Conservation (phyloP, 305 asterid species). For the Fraxinus latifolia region DNA sequence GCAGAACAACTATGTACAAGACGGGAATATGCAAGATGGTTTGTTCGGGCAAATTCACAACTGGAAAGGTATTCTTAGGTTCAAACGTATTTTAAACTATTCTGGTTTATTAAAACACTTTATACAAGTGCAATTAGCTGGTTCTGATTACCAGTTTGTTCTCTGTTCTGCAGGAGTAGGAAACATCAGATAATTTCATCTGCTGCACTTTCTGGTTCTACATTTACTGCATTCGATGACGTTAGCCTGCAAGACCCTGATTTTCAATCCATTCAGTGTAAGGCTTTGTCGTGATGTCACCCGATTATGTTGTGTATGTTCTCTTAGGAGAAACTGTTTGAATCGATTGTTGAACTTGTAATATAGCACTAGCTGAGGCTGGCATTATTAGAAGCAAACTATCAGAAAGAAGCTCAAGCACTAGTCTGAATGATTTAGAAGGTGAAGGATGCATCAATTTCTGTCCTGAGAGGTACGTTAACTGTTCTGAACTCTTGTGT, state of each 20-base stretch:
- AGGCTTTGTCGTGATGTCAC: conserved; percentile 23
- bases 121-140: conserved; percentile 1
- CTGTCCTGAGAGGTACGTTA: conserved; percentile 68
- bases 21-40: conserved; percentile 91
- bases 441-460: conserved; percentile 36
- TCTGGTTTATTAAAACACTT: conserved; percentile 2
- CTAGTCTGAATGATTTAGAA: conserved; percentile 29
- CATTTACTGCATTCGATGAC: conserved; percentile 65
- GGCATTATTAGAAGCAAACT: conserved; percentile 84
- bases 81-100: conserved; percentile 5
- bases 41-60: conserved; percentile 56
- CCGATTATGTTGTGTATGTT: not conserved
- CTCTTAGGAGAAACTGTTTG: conserved; percentile 13
- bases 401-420: conserved; percentile 27
- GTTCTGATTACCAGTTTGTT: conserved; percentile 16
- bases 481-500: not conserved
- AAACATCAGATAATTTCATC: conserved; percentile 56
- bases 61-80: conserved; percentile 65
- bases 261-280: conserved; percentile 76
- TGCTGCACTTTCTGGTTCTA: conserved; percentile 73
- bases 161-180: conserved; percentile 47
- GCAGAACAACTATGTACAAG: conserved; percentile 82
- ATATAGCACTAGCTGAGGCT: conserved; percentile 79
- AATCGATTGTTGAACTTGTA: conserved; percentile 22
- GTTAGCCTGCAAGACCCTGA: conserved; percentile 72